phyloP scores from a whole-genome alignment of 305 asterid genomes.

The Fraxinus platypoda region DNA sequence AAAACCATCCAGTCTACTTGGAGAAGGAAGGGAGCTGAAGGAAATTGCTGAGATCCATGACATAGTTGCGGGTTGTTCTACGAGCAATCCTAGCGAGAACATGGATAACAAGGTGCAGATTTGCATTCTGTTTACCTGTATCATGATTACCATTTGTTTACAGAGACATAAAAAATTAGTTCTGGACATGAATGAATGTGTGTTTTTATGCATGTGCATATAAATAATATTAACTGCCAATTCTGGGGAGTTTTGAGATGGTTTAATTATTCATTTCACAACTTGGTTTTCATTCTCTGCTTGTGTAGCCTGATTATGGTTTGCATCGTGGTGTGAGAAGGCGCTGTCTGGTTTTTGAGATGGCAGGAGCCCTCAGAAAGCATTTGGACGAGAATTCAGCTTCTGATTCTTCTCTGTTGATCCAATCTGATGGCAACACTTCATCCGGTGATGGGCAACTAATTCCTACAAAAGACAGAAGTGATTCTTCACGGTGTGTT shows the following conservation, averaged over 20 bases:
- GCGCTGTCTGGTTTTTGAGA: slow-evolving; percentile 76
- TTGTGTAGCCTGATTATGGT: slow-evolving; percentile 42
- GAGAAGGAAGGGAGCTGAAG: slow-evolving; percentile 25
- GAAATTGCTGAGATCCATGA: slow-evolving; percentile 27
- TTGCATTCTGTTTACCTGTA: background rate
- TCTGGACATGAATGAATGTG: background rate
- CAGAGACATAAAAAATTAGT: background rate
- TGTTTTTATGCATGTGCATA: background rate
- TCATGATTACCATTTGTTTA: background rate
- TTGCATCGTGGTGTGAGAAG: slow-evolving; percentile 76
- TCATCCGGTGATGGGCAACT: slow-evolving; percentile 38
- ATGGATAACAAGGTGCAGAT: slow-evolving; percentile 34
- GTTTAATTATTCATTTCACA: background rate
- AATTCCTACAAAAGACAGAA: slow-evolving; percentile 26
- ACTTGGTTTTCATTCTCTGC: slow-evolving; percentile 3
- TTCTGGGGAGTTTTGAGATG: background rate
- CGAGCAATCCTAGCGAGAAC: slow-evolving; percentile 21
- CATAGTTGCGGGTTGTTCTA: slow-evolving; percentile 25
- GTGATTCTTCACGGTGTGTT: slow-evolving; percentile 38
- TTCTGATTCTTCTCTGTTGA: slow-evolving; percentile 40
- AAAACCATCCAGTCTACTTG: slow-evolving; percentile 33
- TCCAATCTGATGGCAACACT: slow-evolving; percentile 32
- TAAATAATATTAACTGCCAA: background rate
- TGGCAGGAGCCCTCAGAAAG: slow-evolving; percentile 51
- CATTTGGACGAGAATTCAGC: slow-evolving; percentile 44